Evolutionary conservation across 305 asterid genomes (phyloP).

Genomic region (Galium porrigens): DNA sequence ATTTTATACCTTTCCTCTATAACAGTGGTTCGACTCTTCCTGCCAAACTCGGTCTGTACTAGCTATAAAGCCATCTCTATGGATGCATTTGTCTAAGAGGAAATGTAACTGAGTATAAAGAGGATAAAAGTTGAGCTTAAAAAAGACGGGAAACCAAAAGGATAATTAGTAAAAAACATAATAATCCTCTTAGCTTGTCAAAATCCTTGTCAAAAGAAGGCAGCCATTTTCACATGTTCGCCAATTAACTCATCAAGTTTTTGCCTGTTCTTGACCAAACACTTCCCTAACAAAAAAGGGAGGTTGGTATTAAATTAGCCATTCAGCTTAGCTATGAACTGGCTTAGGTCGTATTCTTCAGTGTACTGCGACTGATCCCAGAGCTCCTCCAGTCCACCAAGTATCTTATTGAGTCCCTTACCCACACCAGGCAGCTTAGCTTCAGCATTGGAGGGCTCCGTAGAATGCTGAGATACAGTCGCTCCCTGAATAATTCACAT

Average conservation of each 20-base stretch:
- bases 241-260: slow-evolving; percentile 8
- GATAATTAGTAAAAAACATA: not conserved
- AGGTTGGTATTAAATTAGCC: slow-evolving; percentile 28
- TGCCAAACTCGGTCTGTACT: slow-evolving; percentile 26
- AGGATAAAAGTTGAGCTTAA: slow-evolving; percentile 1
- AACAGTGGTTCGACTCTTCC: slow-evolving; percentile 23
- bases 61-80: slow-evolving; percentile 22
- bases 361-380: slow-evolving; percentile 99
- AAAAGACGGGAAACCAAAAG: not conserved
- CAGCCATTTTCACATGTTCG: slow-evolving; percentile 39
- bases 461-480: slow-evolving; percentile 26
- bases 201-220: slow-evolving; percentile 34
- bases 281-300: slow-evolving; percentile 11
- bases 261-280: slow-evolving; percentile 15
- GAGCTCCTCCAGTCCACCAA: slow-evolving; percentile 91
- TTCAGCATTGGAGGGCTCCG: slow-evolving; percentile 35
- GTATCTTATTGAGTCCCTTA: slow-evolving; percentile 76
- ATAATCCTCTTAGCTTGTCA: slow-evolving; percentile 24
- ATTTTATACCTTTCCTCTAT: slow-evolving; percentile 28
- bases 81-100: slow-evolving; percentile 12
- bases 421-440: slow-evolving; percentile 43
- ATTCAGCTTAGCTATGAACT: slow-evolving; percentile 67
- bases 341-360: slow-evolving; percentile 75
- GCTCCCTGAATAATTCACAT: slow-evolving; percentile 39
- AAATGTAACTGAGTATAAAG: not conserved